Evolutionary conservation across 345 rosid species (phyloP), one percentile per base, ranked within the genome.

Genomic region (Dipteronia sinensis): DNA sequence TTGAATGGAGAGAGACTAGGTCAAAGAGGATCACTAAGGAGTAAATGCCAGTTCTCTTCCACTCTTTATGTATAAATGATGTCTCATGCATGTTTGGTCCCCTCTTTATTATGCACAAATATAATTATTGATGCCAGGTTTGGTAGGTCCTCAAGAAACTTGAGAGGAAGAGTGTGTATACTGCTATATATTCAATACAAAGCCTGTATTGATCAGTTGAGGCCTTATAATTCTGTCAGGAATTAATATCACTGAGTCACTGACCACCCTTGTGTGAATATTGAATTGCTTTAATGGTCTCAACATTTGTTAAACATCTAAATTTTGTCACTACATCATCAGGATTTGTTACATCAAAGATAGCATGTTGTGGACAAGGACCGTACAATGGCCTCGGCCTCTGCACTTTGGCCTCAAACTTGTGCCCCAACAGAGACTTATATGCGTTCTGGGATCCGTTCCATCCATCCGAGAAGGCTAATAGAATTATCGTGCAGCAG

Each of bases 331-430:
- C 53, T 2, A 47, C 53, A 47, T 31, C 2, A 31, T 31, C 85
- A 86, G 87, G 89, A 44, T 86, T 86, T 79, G 82, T 78, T 23
- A 86, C 89, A 25, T 83, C 87, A 16, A 78, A 84, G 62, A 55
- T 82, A 40, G 89, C 89, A 13, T 86, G 89, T 10, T 86, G 87
- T 10, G 89, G 89, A 8, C 87, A 86, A 78, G 89, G 89, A 64
- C 87, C 84, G 0, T 76, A 77, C 42, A 86, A 84, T 83, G 89
- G 89, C 3, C 42, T 86, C 3, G 89, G 89, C 34, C 72, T 84
- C 1, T 86, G 87, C 79, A 82, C 89, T 2, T 1, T 25, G 1
- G 64, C 66, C 1, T 86, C 87, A 34, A 84, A 78, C 72, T 55
- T 86, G 81, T 86, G 89, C 82, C 81, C 87, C 1, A 80, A 84